Evolutionary conservation across 371 early-diverging fungal genomes (phyloP).

Genomic region (Mucor sp.): DNA sequence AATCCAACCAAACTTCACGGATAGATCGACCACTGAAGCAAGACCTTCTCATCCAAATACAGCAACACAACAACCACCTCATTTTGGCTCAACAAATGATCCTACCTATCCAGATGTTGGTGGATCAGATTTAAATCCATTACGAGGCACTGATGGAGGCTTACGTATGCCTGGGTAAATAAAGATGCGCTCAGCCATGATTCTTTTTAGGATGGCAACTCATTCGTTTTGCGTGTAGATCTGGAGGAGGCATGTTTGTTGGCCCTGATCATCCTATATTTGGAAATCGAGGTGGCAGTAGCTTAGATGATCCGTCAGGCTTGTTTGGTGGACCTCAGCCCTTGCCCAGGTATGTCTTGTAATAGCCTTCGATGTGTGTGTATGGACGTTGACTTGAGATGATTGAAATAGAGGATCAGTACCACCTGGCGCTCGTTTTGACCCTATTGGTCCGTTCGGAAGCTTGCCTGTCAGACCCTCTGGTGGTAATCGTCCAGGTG

Average conservation of each 20-base stretch:
- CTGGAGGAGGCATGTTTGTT: conserved; percentile 83
- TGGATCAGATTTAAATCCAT: conserved; percentile 56
- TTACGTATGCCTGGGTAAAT: conserved; percentile 53
- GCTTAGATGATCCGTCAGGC: conserved; percentile 33
- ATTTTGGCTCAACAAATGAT: conserved; percentile 8
- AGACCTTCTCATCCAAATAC: background rate
- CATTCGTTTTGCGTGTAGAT: too few species aligned
- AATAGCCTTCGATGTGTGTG: background rate
- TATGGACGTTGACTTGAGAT: background rate
- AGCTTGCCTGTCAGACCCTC: conserved; percentile 47
- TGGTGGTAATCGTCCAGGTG: conserved; percentile 50
- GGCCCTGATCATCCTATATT: conserved; percentile 94
- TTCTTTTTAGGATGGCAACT: too few species aligned
- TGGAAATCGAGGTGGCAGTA: conserved; percentile 36
- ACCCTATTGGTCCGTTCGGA: conserved; percentile 89
- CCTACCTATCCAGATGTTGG: conserved; percentile 56
- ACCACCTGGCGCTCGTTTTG: conserved; percentile 94
- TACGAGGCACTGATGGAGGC: conserved; percentile 33
- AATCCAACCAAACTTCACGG: background rate
- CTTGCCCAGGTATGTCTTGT: conserved; percentile 43
- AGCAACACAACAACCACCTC: conserved; percentile 2
- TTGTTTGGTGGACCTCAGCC: conserved; percentile 56
- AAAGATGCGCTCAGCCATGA: background rate
- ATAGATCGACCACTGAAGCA: background rate
- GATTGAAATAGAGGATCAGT: conserved; percentile 65